Evolutionary conservation across 202 grass and related monocot species (phyloP).

Genomic region (Schoenoplectus tabernaemontani): DNA sequence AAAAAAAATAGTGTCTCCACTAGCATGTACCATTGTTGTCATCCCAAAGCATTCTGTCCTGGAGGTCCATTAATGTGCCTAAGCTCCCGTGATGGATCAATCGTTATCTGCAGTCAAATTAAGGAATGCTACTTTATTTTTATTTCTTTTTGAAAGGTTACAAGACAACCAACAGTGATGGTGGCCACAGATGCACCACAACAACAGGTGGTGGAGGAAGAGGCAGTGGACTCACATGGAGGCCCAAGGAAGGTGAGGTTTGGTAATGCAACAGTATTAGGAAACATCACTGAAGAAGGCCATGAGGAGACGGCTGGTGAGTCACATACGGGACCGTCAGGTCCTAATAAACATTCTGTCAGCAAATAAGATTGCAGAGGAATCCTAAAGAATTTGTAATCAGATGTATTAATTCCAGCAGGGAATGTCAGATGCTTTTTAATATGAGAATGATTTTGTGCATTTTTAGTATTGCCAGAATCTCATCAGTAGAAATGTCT

Average conservation of each 20-base stretch:
- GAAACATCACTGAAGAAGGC: background rate
- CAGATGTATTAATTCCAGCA: background rate
- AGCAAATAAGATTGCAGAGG: background rate
- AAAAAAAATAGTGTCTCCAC: too few species aligned
- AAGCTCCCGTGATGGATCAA: background rate
- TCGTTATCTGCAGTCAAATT: background rate
- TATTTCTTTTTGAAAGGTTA: background rate
- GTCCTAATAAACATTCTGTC: background rate
- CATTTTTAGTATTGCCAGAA: background rate
- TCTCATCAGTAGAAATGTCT: background rate
- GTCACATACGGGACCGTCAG: background rate
- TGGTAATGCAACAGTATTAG: background rate
- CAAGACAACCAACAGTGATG: background rate
- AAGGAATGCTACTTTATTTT: background rate
- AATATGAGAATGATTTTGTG: background rate
- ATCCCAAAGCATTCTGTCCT: background rate
- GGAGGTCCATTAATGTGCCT: background rate
- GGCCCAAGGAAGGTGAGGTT: slow-evolving; percentile 15
- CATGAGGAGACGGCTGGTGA: background rate
- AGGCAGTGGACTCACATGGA: background rate
- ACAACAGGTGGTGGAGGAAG: background rate
- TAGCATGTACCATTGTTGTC: background rate
- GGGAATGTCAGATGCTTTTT: background rate
- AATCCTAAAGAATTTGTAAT: background rate
- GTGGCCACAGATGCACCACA: slow-evolving; percentile 9